A percentile compares a stretch with the other conserved stretches of the same genome.
phyloP scores from a whole-genome alignment of 805 yeast species.

The Pichia membranifaciens region DNA sequence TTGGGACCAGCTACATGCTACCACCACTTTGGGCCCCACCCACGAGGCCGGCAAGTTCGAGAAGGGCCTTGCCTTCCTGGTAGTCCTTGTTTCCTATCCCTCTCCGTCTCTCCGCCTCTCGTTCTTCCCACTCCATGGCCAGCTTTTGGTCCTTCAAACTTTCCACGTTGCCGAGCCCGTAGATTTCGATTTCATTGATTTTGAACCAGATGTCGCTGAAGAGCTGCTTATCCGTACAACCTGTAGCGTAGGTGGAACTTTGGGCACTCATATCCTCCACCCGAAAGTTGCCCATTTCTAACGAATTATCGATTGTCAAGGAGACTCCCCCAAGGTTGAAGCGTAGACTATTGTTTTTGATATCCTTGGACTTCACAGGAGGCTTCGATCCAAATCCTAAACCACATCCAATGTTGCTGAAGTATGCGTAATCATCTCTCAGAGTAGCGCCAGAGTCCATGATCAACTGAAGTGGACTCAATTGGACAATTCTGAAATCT shows the following conservation, averaged over 20 bases:
- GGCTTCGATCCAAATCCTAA: slow-evolving; percentile 74
- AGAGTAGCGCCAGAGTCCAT: slow-evolving; percentile 30
- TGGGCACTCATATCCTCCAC: slow-evolving; percentile 55
- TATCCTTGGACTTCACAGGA: slow-evolving; percentile 45
- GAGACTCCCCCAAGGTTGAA: slow-evolving; percentile 67
- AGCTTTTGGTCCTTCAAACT: slow-evolving; percentile 72
- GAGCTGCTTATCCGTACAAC: slow-evolving; percentile 20
- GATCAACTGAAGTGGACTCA: slow-evolving; percentile 60
- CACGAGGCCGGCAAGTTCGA: slow-evolving; percentile 74
- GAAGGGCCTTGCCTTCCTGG: slow-evolving; percentile 77
- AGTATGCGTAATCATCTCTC: slow-evolving; percentile 44
- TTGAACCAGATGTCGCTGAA: slow-evolving; percentile 65
- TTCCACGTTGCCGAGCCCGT: slow-evolving; percentile 83
- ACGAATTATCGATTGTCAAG: slow-evolving; percentile 64
- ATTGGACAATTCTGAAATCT: slow-evolving; percentile 52
- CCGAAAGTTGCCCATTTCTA: slow-evolving; percentile 79
- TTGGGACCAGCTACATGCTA: slow-evolving; percentile 34
- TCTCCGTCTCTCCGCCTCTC: slow-evolving; percentile 76
- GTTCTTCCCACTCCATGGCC: slow-evolving; percentile 88
- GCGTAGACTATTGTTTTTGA: slow-evolving; percentile 28
- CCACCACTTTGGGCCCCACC: slow-evolving; percentile 46
- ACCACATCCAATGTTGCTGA: slow-evolving; percentile 71
- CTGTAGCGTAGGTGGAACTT: slow-evolving; percentile 31
- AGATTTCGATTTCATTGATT: slow-evolving; percentile 75
- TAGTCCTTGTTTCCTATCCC: slow-evolving; percentile 57